These are phyloP conservation scores for Mycena sanguinolenta DNA, from an alignment of 768 basidiomycete species.

Conservation along the genomic window DNA sequence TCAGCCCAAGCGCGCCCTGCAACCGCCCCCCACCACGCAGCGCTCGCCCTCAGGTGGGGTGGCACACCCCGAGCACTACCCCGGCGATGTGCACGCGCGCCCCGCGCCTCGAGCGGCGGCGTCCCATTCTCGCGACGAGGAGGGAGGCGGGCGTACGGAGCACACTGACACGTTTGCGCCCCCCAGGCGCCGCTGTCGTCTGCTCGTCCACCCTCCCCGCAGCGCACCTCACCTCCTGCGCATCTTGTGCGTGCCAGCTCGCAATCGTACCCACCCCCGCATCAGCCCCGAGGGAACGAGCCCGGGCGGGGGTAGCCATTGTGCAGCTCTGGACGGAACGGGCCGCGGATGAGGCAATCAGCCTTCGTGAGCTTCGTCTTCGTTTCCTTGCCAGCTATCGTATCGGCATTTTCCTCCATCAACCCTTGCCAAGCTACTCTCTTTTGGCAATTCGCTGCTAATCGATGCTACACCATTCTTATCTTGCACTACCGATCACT, in stretches of 20 bases:
- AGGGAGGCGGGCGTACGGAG: background rate
- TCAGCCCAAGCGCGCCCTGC: constrained; percentile 39
- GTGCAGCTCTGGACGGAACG: too few relatives aligned
- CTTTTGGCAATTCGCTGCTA: too few relatives aligned
- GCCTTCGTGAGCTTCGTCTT: too few relatives aligned
- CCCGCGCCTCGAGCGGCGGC: background rate
- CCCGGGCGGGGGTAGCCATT: too few relatives aligned
- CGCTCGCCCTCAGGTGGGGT: background rate
- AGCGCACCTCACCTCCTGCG: background rate
- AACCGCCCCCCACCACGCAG: background rate
- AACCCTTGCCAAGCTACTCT: too few relatives aligned
- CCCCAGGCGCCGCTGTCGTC: background rate
- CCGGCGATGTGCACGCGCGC: background rate
- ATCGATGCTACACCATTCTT: too few relatives aligned
- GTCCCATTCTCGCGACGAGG: background rate
- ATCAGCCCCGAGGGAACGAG: too few relatives aligned
- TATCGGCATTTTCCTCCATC: too few relatives aligned
- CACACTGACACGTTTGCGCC: background rate
- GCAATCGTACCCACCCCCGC: background rate
- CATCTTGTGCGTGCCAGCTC: too few relatives aligned
- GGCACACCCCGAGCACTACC: background rate
- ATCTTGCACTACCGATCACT: too few relatives aligned
- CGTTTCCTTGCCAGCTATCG: too few relatives aligned
- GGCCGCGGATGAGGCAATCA: too few relatives aligned
- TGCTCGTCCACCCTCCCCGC: background rate